Conservation (phyloP, 768 basidiomycete genomes). For the Candolleomyces aberdarensis region DNA sequence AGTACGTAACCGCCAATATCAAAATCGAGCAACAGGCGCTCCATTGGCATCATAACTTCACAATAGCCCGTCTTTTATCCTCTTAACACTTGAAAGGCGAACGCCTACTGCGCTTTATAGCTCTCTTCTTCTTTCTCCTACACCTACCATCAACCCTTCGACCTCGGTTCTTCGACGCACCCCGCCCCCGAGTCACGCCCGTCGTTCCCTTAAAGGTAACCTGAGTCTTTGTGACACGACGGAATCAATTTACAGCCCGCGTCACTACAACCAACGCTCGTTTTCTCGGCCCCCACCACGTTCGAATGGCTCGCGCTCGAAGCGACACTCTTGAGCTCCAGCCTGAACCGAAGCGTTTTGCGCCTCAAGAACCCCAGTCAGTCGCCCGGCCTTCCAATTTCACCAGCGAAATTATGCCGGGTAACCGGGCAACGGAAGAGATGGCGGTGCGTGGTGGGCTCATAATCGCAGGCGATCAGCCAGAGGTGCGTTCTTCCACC, state of each 20-base stretch:
- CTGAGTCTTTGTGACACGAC: slow-evolving; percentile 3
- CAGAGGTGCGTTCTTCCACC: background rate
- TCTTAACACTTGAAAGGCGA: background rate
- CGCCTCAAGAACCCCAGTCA: background rate
- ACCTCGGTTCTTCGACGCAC: background rate
- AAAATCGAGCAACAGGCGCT: slow-evolving; percentile 1
- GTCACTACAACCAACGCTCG: slow-evolving; percentile 3
- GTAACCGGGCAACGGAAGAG: background rate
- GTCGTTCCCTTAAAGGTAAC: background rate
- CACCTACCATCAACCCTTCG: background rate
- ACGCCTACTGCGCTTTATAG: background rate
- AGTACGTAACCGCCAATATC: background rate
- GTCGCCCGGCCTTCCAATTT: background rate
- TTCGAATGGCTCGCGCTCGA: background rate
- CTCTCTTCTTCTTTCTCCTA: background rate
- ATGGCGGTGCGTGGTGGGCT: background rate
- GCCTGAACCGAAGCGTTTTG: background rate
- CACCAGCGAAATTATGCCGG: background rate
- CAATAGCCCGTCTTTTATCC: background rate
- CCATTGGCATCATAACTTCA: background rate
- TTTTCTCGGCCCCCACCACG: background rate
- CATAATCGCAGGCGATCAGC: background rate
- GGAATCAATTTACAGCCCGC: background rate
- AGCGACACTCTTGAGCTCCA: background rate
- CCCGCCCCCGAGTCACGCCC: slow-evolving; percentile 5